Evolutionary conservation across 805 yeast species (phyloP).

Genomic region (Kuraishia piskuri): DNA sequence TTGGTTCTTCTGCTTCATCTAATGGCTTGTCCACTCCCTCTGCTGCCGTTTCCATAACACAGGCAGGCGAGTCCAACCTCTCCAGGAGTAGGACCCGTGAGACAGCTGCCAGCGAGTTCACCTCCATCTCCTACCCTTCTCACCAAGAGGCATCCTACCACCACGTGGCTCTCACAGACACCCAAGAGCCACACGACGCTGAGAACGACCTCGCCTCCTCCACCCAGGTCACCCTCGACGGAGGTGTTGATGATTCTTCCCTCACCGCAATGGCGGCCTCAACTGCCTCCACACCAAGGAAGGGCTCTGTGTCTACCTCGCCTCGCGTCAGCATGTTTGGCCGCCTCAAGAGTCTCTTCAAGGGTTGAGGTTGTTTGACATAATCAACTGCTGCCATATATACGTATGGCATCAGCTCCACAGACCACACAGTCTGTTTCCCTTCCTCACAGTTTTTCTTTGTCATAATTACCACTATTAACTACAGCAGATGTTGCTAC

Average conservation of each 20-base stretch:
- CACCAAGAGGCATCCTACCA: slow-evolving; percentile 5
- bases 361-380: neutral
- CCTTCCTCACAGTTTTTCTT: neutral
- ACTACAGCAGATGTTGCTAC: neutral
- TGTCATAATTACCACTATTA: neutral
- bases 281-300: neutral
- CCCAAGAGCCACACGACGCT: slow-evolving; percentile 4
- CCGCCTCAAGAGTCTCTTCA: slow-evolving; percentile 17
- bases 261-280: slow-evolving; percentile 1
- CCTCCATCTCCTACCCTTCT: slow-evolving; percentile 22
- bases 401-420: too few relatives aligned
- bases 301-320: neutral
- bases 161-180: slow-evolving; percentile 1
- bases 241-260: slow-evolving; percentile 3
- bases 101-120: slow-evolving; percentile 22
- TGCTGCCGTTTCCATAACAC: neutral
- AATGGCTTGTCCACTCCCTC: neutral
- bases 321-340: slow-evolving; percentile 9
- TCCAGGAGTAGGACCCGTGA: slow-evolving; percentile 3
- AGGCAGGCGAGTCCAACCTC: neutral
- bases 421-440: too few relatives aligned
- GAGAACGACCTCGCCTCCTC: slow-evolving; percentile 16
- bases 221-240: slow-evolving; percentile 16
- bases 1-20: neutral
- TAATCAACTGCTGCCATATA: too few relatives aligned